phyloP scores from a whole-genome alignment of 192 early-diverging fungal genomes.

The Backusella westeae region DNA sequence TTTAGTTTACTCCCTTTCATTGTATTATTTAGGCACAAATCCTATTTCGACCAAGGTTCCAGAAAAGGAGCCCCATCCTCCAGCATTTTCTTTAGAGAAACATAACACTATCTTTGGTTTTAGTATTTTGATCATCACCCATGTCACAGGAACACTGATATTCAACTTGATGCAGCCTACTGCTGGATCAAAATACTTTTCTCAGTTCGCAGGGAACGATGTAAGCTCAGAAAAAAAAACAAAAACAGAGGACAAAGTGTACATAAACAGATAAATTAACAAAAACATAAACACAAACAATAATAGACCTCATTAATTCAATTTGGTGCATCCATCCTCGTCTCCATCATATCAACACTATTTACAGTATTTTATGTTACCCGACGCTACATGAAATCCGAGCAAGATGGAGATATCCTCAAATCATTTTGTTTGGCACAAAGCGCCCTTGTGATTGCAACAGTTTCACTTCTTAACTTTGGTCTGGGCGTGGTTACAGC shows the following conservation, averaged over 20 bases:
- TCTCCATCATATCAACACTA: slow-evolving; percentile 21
- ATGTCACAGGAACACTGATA: slow-evolving; percentile 32
- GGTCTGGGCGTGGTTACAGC: slow-evolving; percentile 63
- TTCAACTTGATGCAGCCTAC: slow-evolving; percentile 34
- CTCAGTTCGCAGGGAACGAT: background rate
- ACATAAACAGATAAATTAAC: background rate
- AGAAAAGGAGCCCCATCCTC: background rate
- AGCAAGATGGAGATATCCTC: slow-evolving; percentile 56
- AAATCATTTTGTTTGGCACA: slow-evolving; percentile 52
- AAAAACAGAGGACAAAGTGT: background rate
- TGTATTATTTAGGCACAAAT: slow-evolving; percentile 30
- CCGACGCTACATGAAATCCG: slow-evolving; percentile 27
- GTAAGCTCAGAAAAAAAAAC: background rate
- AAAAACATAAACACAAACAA: background rate
- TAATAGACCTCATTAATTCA: slow-evolving; percentile 8
- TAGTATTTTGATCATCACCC: slow-evolving; percentile 23
- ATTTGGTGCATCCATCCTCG: slow-evolving; percentile 23
- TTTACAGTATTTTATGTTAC: slow-evolving; percentile 28
- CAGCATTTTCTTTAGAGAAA: slow-evolving; percentile 31
- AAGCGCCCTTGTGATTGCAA: slow-evolving; percentile 59
- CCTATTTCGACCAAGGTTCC: background rate
- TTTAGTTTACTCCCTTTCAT: slow-evolving; percentile 43
- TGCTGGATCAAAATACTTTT: slow-evolving; percentile 21
- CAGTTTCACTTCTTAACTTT: slow-evolving; percentile 71
- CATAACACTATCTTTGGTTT: slow-evolving; percentile 28